These are phyloP conservation scores for Xerocomellus intermedius DNA, from an alignment of 768 basidiomycete genomes.

Conservation along the genomic window DNA sequence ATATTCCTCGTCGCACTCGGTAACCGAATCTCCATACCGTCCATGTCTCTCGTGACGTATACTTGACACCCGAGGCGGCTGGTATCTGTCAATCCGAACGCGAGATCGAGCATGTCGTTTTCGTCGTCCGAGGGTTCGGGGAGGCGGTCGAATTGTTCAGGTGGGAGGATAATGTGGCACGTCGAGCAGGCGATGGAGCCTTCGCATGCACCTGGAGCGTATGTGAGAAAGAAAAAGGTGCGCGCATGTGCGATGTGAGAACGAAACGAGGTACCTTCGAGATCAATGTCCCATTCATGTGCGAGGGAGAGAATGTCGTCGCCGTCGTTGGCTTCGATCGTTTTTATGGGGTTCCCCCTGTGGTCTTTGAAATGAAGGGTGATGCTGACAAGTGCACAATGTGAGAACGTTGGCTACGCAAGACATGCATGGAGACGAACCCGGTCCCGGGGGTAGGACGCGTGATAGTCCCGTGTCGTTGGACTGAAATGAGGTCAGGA, in stretches of 20 bases:
- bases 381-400: conserved; percentile 48
- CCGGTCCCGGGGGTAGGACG: conserved; percentile 69
- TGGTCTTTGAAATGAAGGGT: conserved; percentile 89
- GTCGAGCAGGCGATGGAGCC: conserved; percentile 97
- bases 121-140: conserved; percentile 97
- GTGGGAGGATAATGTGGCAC: conserved; percentile 77
- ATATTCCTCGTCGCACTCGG: conserved; percentile 95
- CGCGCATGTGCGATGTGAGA: not conserved
- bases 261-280: conserved; percentile 67
- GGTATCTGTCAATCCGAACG: conserved; percentile 94
- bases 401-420: not conserved
- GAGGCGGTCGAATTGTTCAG: conserved; percentile 74
- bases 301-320: conserved; percentile 90
- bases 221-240: not conserved
- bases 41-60: conserved; percentile 73
- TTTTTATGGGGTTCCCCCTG: conserved; percentile 80
- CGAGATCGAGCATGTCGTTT: conserved; percentile 98
- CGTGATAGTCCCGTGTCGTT: conserved; percentile 51
- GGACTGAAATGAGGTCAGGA: conserved; percentile 6
- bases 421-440: conserved; percentile 35
- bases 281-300: conserved; percentile 93
- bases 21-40: conserved; percentile 81
- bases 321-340: conserved; percentile 89
- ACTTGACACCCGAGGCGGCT: conserved; percentile 81
- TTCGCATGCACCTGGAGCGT: conserved; percentile 82